Conservation (phyloP, 768 basidiomycete genomes). For the Leccinum pellstonianum region DNA sequence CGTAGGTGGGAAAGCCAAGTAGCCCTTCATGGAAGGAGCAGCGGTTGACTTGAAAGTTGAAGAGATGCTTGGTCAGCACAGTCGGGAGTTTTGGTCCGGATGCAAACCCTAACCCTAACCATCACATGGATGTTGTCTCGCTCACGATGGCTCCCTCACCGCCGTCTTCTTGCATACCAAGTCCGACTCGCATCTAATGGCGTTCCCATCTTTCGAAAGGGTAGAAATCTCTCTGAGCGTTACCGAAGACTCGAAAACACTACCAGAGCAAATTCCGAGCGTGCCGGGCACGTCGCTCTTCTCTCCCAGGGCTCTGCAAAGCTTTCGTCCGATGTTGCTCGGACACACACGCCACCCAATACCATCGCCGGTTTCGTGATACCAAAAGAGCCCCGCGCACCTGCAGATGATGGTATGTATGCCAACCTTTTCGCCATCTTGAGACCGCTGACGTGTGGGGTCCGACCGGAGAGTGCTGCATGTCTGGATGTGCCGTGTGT, state of each 20-base stretch:
- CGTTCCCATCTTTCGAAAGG: conserved; percentile 33
- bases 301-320: conserved; percentile 15
- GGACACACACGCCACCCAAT: background rate
- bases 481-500: conserved; percentile 93
- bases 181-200: conserved; percentile 10
- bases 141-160: conserved; percentile 4
- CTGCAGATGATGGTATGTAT: conserved; percentile 62
- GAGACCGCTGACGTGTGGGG: background rate
- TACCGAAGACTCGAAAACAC: conserved; percentile 56
- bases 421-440: background rate
- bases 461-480: conserved; percentile 75
- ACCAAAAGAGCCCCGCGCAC: conserved; percentile 60
- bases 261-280: conserved; percentile 43
- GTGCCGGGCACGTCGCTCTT: conserved; percentile 32
- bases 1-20: conserved; percentile 25
- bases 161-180: background rate
- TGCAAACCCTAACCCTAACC: background rate
- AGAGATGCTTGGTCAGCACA: background rate
- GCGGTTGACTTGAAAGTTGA: background rate
- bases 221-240: conserved; percentile 59
- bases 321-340: background rate
- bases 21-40: conserved; percentile 22
- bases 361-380: conserved; percentile 38
- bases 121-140: conserved; percentile 23
- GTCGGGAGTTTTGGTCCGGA: too few relatives aligned